These are phyloP conservation scores for Claviceps spartinae DNA, from an alignment of 2,329 filamentous ascomycete species.

Conservation along the genomic window DNA sequence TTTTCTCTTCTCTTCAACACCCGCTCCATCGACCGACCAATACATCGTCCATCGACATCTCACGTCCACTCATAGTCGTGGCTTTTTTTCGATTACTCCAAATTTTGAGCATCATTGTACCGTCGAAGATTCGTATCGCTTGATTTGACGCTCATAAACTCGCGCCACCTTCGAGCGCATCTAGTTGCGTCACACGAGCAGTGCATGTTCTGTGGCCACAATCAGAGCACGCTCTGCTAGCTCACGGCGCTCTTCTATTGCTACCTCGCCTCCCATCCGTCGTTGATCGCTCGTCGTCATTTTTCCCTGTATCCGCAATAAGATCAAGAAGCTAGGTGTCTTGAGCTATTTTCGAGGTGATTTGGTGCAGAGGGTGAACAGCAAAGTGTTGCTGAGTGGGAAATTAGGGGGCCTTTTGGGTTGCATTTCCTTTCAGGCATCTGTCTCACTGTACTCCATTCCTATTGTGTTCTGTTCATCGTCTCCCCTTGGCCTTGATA, in stretches of 20 bases:
- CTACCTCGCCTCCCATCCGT: slow-evolving; percentile 3
- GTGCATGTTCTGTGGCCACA: slow-evolving; percentile 1
- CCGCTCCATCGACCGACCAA: neutral
- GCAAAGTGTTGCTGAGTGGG: slow-evolving; percentile 18
- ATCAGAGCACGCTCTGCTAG: neutral
- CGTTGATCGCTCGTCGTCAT: neutral
- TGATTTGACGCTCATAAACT: neutral
- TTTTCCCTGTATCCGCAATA: slow-evolving; percentile 12
- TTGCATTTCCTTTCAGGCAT: slow-evolving; percentile 18
- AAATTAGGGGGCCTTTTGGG: slow-evolving; percentile 24
- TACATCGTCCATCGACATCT: neutral
- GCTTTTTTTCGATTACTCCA: neutral
- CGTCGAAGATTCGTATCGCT: neutral
- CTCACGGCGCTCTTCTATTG: neutral
- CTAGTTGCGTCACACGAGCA: neutral
- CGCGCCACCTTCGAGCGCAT: neutral
- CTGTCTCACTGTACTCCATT: slow-evolving; percentile 27
- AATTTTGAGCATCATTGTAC: neutral
- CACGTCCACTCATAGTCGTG: neutral
- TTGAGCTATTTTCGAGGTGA: slow-evolving; percentile 15
- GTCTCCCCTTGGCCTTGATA: slow-evolving; percentile 18
- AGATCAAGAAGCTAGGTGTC: slow-evolving; percentile 8
- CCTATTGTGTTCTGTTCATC: slow-evolving; percentile 15
- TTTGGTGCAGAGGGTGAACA: slow-evolving; percentile 18
- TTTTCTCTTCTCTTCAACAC: slow-evolving; percentile 3